Evolutionary conservation across 2,329 filamentous ascomycete species (phyloP).

Genomic region (Mollisiaceae sp.): DNA sequence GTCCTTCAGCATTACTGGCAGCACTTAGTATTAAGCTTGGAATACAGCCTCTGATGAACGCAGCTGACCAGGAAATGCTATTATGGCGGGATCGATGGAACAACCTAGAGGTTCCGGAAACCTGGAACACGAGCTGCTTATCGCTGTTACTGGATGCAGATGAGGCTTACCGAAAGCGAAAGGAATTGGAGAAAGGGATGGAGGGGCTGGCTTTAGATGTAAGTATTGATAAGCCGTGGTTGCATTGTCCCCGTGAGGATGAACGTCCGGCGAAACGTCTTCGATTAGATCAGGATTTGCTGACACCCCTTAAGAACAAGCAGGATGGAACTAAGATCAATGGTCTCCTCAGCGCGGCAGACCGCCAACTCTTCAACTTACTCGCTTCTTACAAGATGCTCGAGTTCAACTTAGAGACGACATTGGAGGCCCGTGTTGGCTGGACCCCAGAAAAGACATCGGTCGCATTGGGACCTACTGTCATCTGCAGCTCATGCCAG

Average conservation of each 20-base stretch:
- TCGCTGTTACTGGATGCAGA: constrained; percentile 29
- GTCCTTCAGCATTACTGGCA: constrained; percentile 32
- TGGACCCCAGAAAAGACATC: constrained; percentile 31
- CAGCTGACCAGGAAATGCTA: constrained; percentile 27
- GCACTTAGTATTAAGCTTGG: constrained; percentile 30
- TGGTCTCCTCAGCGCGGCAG: constrained; percentile 12
- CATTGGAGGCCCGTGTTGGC: constrained; percentile 21
- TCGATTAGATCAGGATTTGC: constrained; percentile 2
- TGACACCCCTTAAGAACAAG: not conserved
- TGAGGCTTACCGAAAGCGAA: constrained; percentile 21
- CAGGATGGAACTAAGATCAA: not conserved
- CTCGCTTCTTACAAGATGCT: constrained; percentile 32
- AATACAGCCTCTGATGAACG: constrained; percentile 26
- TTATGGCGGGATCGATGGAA: constrained; percentile 29
- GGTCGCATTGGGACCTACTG: constrained; percentile 26
- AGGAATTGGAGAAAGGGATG: not conserved
- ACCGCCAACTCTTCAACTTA: constrained; percentile 23
- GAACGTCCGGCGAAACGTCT: constrained; percentile 12
- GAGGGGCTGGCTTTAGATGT: not conserved
- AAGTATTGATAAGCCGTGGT: not conserved
- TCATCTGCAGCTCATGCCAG: constrained; percentile 25
- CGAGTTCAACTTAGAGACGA: constrained; percentile 31
- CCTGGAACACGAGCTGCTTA: constrained; percentile 30
- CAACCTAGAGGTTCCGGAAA: constrained; percentile 30
- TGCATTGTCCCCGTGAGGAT: not conserved